Evolutionary conservation across 2,329 filamentous ascomycete genomes (phyloP).

Genomic region (Colletotrichum magnum): DNA sequence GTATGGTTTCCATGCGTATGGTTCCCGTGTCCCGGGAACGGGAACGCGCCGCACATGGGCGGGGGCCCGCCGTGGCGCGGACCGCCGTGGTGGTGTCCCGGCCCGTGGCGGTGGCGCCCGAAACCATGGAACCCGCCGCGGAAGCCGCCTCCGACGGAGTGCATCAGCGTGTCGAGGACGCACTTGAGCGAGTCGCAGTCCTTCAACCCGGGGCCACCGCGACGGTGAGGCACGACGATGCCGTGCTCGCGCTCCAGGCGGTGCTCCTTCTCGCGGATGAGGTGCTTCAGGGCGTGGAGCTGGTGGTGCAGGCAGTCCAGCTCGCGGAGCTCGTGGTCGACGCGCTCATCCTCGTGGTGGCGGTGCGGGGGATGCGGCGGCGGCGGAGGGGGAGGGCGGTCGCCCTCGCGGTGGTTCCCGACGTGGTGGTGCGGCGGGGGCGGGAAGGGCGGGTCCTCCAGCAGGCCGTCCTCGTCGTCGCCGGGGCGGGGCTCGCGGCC

Average conservation of each 20-base stretch:
- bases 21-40: conserved; percentile 41
- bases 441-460: conserved; percentile 36
- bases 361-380: conserved; percentile 28
- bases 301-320: conserved; percentile 59
- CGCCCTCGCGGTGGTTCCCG: conserved; percentile 24
- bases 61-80: conserved; percentile 9
- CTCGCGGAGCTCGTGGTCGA: conserved; percentile 60
- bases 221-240: conserved; percentile 42
- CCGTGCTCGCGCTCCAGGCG: conserved; percentile 54
- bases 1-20: conserved; percentile 47
- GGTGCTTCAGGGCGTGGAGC: conserved; percentile 56
- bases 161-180: conserved; percentile 55
- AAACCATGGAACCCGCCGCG: conserved; percentile 26
- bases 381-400: background rate
- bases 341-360: conserved; percentile 30
- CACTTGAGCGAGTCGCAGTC: conserved; percentile 60
- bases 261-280: conserved; percentile 59
- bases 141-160: conserved; percentile 52
- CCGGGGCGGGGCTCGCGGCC: conserved; percentile 36
- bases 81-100: conserved; percentile 2
- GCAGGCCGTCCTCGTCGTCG: conserved; percentile 35
- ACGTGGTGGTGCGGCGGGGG: conserved; percentile 42
- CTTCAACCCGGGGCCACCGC: conserved; percentile 37
- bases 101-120: conserved; percentile 7
- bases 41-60: conserved; percentile 43